Base-by-base conservation (phyloP, 2,329 filamentous ascomycete species). In the Aaosphaeria arxii region DNA sequence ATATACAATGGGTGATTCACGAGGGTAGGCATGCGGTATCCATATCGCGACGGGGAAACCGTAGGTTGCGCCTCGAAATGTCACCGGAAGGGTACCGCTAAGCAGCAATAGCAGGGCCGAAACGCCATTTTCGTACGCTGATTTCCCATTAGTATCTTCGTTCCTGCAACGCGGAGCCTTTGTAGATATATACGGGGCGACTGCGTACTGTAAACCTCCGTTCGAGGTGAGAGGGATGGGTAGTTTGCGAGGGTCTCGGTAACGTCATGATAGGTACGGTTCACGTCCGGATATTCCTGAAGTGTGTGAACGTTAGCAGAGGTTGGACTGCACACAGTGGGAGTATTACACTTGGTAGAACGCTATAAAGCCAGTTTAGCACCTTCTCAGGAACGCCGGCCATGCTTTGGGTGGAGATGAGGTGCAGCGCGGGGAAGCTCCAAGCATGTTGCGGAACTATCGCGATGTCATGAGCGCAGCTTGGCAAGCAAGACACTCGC, bases 281-380 rank as follows among this genome's bases (percentile, higher is more conserved):
- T 95, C 50, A 95, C 87, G 74, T 97, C 89, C 69, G 85, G 85
- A 69, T 99, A 97, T 81, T 95, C 90, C 89, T 97, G 45, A 1
- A 40, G 2, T 3, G 17, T 24, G 2, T 5, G 28, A 45, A 46
- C 17, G 46, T 53, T 42, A 54, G 45, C 33, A 17, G 11, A 31
- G n/a, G 17, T 24, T 24, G 17, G 17, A 24, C 17, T 2, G 17
- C 17, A 24, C 17, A 3, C 40, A 28, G 46, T 30, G 46, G n/a
- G 17, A 7, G 28, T 24, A 30, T 44, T 62, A 68, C 70, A 49
- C 64, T 69, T 39, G 87, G 89, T 49, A 97, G 75, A 47, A 96
- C 86, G 73, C 89, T 94, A 74, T 95, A 96, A 5, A 97, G 84
- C 92, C 92, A 97, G 74, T 91, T 91, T 64, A 97, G 79, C 52